A percentile compares a stretch with the other conserved stretches of the same genome.
These are phyloP conservation scores for Thraustochytrium sp. DNA, from an alignment of 352 stramenopile species.

Conservation along the genomic window DNA sequence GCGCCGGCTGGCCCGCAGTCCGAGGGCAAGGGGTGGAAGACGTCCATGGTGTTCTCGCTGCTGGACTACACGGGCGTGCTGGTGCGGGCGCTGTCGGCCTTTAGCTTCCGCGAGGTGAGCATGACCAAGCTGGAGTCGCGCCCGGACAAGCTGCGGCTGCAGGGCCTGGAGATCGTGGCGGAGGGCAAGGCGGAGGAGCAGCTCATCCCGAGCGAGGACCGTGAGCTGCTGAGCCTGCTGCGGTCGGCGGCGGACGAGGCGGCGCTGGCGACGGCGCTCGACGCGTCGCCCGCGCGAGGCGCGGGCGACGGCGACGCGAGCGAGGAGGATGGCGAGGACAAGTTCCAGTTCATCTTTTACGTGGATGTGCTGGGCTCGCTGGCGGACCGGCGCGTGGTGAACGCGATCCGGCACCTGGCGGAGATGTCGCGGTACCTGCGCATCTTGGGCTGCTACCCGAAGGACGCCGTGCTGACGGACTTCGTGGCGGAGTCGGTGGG, in stretches of 20 bases:
- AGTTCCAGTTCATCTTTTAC: slow-evolving; percentile 50
- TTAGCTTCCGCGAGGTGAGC: slow-evolving; percentile 39
- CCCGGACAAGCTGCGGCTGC: slow-evolving; percentile 35
- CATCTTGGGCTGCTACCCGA: slow-evolving; percentile 72
- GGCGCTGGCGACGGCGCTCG: not conserved
- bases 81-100: slow-evolving; percentile 34
- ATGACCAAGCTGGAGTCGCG: slow-evolving; percentile 47
- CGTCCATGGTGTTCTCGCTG: slow-evolving; percentile 45
- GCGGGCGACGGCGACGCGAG: not conserved
- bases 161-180: not conserved
- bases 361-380: slow-evolving; percentile 52
- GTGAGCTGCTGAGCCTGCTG: not conserved
- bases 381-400: slow-evolving; percentile 61
- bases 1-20: too few relatives aligned
- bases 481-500: slow-evolving; percentile 1
- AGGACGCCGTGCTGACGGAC: slow-evolving; percentile 45
- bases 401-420: slow-evolving; percentile 67
- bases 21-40: slow-evolving; percentile 40
- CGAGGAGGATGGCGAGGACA: slow-evolving; percentile 46
- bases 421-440: slow-evolving; percentile 74
- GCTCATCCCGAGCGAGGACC: slow-evolving; percentile 8
- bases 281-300: not conserved
- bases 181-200: not conserved
- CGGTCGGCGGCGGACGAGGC: not conserved
- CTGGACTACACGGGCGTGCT: slow-evolving; percentile 42